Base-by-base conservation (phyloP, 2,329 filamentous ascomycete genomes). In the Aspergillus unguis region DNA sequence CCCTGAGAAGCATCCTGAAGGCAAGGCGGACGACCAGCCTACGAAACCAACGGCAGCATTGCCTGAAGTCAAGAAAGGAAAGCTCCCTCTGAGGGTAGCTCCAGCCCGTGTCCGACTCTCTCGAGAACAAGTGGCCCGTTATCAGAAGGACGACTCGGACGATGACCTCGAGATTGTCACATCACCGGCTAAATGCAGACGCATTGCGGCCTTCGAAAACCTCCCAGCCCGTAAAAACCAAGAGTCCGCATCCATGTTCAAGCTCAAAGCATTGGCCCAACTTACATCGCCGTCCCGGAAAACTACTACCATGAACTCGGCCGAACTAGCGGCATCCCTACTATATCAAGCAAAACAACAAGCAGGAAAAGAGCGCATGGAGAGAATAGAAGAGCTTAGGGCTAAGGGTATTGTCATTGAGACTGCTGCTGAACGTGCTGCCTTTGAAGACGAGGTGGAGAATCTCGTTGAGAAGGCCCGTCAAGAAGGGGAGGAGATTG, bases 381-480 rank as follows among this genome's bases (percentile, higher is more conserved):
- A 89, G 60, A 86, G 86, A 50, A 80, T 97, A 23, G 84, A 90
- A 51, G 80, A 85, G 60, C 80, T 99, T 37, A 85, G 83, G 63
- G 85, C 87, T 8, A 90, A 88, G 70, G 94, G 94, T 6, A 80
- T 96, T 27, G 76, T 87, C 26, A 78, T 97, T 17, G 87, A 92
- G 68, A 96, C 89, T 0, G 84, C 86, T 2, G 92, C 96, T 70
- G 92, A 99, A 69, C 84, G 89, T 23, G 88, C 92, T 65, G 83
- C 84, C 32, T 87, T 95, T 67, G 84, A 90, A 69, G 85, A 88
- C 52, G 85, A 92, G 54, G 84, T 96, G 9, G 94, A 97, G 62
- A 87, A 96, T 64, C 81, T 97, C 55, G 83, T 97, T 27, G 87
- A 92, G 44, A 91, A 86, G 63, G 92, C 92, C 23, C 81, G 91